phyloP scores from a whole-genome alignment of 1,284 basidiomycete species.

The Tilletia caries region DNA sequence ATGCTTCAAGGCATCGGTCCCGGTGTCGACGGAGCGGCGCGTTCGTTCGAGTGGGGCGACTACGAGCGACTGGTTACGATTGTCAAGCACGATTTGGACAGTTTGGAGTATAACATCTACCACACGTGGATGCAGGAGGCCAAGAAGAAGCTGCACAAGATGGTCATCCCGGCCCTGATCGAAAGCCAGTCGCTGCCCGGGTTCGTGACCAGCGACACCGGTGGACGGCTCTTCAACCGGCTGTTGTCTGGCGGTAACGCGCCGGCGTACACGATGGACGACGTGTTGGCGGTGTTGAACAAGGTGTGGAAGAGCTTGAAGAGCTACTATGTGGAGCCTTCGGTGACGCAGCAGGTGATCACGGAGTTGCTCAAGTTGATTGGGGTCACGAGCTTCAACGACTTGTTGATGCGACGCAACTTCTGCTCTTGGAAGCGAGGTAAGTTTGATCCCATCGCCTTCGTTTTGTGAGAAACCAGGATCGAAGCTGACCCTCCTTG shows the following conservation, averaged over 20 bases:
- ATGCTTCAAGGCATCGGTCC: conserved; percentile 97
- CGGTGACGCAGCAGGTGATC: conserved; percentile 92
- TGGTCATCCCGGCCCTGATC: conserved; percentile 96
- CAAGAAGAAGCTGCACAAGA: conserved; percentile 92
- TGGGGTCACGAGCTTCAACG: conserved; percentile 97
- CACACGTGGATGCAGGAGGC: conserved; percentile 99
- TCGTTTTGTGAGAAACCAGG: neutral
- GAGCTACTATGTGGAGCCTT: conserved; percentile 98
- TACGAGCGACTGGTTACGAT: conserved; percentile 94
- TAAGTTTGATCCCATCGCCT: conserved; percentile 55
- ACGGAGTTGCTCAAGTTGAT: conserved; percentile 94
- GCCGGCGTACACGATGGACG: conserved; percentile 97
- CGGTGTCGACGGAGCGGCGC: conserved; percentile 78
- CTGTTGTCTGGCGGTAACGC: conserved; percentile 72
- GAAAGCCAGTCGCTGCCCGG: conserved; percentile 97
- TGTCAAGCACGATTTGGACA: conserved; percentile 97
- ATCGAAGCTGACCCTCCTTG: neutral
- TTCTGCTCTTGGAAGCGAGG: conserved; percentile 99
- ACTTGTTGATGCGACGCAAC: conserved; percentile 95
- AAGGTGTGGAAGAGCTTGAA: conserved; percentile 98
- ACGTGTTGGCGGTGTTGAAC: conserved; percentile 92
- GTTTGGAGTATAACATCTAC: conserved; percentile 98
- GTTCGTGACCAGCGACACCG: conserved; percentile 91
- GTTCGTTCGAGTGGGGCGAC: conserved; percentile 93
- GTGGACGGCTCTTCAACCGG: conserved; percentile 87